Evolutionary conservation across 1,284 basidiomycete genomes (phyloP).

Genomic region (Caloboletus inedulis): DNA sequence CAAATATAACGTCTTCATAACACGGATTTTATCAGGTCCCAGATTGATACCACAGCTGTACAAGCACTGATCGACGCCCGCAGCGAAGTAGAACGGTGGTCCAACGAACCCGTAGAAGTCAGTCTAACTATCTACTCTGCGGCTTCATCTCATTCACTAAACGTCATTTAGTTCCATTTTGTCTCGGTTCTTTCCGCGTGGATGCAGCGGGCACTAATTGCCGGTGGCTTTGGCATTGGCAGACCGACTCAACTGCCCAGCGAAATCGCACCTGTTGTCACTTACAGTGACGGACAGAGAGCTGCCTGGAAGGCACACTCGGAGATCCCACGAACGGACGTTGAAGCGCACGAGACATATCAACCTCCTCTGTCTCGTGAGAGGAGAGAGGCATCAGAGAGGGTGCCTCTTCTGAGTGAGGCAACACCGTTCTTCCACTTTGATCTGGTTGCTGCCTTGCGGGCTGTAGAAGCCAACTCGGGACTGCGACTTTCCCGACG

Average conservation of each 20-base stretch:
- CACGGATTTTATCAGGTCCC: constrained; percentile 45
- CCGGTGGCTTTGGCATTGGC: constrained; percentile 81
- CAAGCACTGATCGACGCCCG: constrained; percentile 91
- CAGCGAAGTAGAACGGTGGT: constrained; percentile 84
- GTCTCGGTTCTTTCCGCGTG: constrained; percentile 88
- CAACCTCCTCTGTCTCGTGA: constrained; percentile 12
- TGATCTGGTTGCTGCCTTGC: constrained; percentile 72
- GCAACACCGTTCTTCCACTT: constrained; percentile 88
- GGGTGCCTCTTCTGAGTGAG: constrained; percentile 44
- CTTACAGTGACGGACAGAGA: constrained; percentile 48
- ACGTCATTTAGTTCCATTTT: constrained; percentile 71
- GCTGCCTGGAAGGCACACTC: constrained; percentile 20
- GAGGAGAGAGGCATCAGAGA: constrained; percentile 11
- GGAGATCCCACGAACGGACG: constrained; percentile 25
- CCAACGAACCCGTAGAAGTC: constrained; percentile 76
- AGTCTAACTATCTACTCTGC: constrained; percentile 12
- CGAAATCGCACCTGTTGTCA: constrained; percentile 75
- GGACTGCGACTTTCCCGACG: neutral
- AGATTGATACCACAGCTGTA: constrained; percentile 85
- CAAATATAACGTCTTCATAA: constrained; percentile 1
- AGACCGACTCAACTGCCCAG: constrained; percentile 40
- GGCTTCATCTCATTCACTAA: neutral
- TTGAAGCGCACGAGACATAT: constrained; percentile 38
- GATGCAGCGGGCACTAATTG: constrained; percentile 87
- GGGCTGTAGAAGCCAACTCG: constrained; percentile 54